These are phyloP conservation scores for Xylaria sp. DNA, from an alignment of 2,329 filamentous ascomycete genomes.

Conservation along the genomic window DNA sequence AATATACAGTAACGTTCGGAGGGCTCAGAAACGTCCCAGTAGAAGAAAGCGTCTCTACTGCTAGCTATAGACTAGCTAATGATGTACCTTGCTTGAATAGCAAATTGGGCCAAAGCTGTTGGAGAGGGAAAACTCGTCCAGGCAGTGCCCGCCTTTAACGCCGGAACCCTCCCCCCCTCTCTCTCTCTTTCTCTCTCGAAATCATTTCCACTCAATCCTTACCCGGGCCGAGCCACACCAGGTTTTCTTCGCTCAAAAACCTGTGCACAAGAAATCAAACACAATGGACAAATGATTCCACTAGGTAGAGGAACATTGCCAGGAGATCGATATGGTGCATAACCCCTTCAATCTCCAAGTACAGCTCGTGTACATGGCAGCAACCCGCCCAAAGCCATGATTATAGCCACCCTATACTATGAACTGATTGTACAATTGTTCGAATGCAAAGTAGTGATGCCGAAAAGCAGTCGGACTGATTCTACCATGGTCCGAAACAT, in stretches of 20 bases:
- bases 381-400: constrained; percentile 1
- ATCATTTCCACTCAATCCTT: constrained; percentile 8
- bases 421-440: constrained; percentile 9
- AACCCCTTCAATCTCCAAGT: neutral
- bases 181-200: neutral
- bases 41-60: constrained; percentile 4
- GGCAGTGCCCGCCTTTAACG: constrained; percentile 14
- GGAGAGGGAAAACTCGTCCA: neutral
- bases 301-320: constrained; percentile 1
- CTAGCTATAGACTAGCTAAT: constrained; percentile 2
- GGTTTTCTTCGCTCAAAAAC: constrained; percentile 7
- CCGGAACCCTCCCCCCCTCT: constrained; percentile 2
- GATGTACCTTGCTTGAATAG: neutral
- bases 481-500: no score
- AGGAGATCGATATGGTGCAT: neutral
- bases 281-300: constrained; percentile 9
- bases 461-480: neutral
- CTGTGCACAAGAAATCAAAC: constrained; percentile 11
- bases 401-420: constrained; percentile 15
- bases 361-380: neutral
- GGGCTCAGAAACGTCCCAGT: neutral
- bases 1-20: constrained; percentile 1
- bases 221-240: constrained; percentile 3
- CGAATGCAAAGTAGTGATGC: neutral
- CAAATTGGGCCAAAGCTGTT: neutral